Evolutionary conservation across 345 rosid genomes (phyloP).

Genomic region (Citrus australasica): DNA sequence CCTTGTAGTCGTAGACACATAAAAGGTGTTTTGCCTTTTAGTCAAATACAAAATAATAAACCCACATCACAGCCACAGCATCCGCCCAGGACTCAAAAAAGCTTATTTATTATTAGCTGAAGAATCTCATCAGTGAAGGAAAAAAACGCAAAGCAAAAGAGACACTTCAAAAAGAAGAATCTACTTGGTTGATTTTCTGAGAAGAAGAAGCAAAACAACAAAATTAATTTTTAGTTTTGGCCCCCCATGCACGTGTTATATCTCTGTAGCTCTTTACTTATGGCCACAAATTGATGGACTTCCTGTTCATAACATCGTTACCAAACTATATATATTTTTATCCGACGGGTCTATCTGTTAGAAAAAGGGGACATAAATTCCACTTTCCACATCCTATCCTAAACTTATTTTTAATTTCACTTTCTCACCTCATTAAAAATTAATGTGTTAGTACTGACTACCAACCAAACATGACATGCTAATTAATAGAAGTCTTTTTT

Average conservation of each 20-base stretch:
- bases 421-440: not conserved
- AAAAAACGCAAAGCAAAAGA: not conserved
- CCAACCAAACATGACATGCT: not conserved
- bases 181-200: not conserved
- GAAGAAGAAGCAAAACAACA: not conserved
- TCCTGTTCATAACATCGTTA: not conserved
- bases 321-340: not conserved
- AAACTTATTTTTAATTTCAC: not conserved
- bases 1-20: not conserved
- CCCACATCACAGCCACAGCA: not conserved
- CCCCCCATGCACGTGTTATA: not conserved
- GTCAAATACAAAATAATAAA: not conserved
- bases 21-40: not conserved
- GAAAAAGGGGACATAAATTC: not conserved
- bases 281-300: constrained; percentile 2
- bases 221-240: not conserved
- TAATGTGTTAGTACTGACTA: not conserved
- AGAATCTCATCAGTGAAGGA: not conserved
- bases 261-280: not conserved
- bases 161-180: not conserved
- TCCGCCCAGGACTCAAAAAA: not conserved
- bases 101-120: too few relatives aligned
- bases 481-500: not conserved
- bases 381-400: not conserved
- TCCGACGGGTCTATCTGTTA: not conserved